Evolutionary conservation across 345 rosid species (phyloP), one percentile per base, ranked within the genome.

Genomic region (Hypericum perforatum): DNA sequence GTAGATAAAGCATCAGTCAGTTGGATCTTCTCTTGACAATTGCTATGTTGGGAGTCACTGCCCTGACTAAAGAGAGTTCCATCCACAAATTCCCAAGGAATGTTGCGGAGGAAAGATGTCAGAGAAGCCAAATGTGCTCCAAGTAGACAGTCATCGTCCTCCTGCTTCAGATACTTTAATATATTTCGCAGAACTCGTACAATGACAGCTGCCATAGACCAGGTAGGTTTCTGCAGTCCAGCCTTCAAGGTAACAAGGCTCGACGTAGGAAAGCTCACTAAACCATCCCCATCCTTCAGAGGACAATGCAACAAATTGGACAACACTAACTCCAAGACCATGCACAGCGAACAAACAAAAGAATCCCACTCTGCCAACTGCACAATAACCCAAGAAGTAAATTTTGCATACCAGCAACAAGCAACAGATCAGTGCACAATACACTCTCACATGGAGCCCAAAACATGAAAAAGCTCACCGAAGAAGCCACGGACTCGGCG

Each of bases 101-200:
- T 10, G 41, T 66, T 72, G 39, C 69, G 69, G 63, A 87, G 72
- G 62, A 71, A 74, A 43, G 58, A 70, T 69, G 51, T 54, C 44
- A 82, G 44, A 11, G 76, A 72, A 62, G 65, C 66, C 52, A 76
- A 62, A 67, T 54, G 81, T 5, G 56, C 68, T 61, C 64, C 67
- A 52, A 65, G 53, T 62, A 72, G 80, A 43, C 72, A 64, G 54
- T 73, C 75, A 52, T 70, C 77, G 58, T 46, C 58, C 60, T 79
- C 77, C 61, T 73, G 78, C 72, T 76, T 77, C 76, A 82, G 75
- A 47, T 68, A 68, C 62, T 84, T 86, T 65, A 81, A 68, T 57
- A 76, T 65, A 67, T 68, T 65, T 45, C 90, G 78, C 46, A 84
- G 68, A 38, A 66, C 78, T 67, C 64, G 74, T 63, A 80, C 22